Evolutionary conservation across 192 early-diverging fungal genomes (phyloP).

Genomic region (Piromyces sp.): DNA sequence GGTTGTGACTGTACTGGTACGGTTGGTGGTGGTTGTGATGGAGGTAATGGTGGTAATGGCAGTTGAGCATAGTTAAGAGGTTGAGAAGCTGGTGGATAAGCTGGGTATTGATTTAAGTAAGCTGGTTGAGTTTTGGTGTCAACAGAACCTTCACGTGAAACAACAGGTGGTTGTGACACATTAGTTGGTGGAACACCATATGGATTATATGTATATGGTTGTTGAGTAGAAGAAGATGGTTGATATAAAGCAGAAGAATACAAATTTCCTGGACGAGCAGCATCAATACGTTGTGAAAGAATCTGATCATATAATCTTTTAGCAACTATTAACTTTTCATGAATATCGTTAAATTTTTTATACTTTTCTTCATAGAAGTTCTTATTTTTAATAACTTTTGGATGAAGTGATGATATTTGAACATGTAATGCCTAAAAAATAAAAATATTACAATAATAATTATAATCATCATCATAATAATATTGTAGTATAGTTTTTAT

Average conservation of each 20-base stretch:
- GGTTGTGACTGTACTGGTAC: not conserved
- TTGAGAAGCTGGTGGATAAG: not conserved
- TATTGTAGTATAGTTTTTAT: too few relatives aligned
- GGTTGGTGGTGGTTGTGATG: not conserved
- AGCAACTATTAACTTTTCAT: slow-evolving; percentile 65
- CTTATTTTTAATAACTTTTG: slow-evolving; percentile 56
- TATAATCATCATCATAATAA: not conserved
- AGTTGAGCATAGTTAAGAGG: too few relatives aligned
- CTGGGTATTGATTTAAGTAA: not conserved
- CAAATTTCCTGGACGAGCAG: slow-evolving; percentile 5
- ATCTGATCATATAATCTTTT: slow-evolving; percentile 74
- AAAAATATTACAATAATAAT: not conserved
- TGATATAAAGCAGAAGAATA: slow-evolving; percentile 5
- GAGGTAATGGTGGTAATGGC: too few relatives aligned
- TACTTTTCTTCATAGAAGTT: slow-evolving; percentile 65
- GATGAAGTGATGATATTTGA: slow-evolving; percentile 72
- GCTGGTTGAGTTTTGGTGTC: not conserved
- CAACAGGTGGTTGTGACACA: too few relatives aligned
- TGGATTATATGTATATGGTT: slow-evolving; percentile 8
- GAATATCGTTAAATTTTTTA: slow-evolving; percentile 53
- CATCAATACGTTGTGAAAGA: slow-evolving; percentile 23
- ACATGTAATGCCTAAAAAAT: slow-evolving; percentile 40
- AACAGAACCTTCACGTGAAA: not conserved
- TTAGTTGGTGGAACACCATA: not conserved
- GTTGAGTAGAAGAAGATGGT: slow-evolving; percentile 8